phyloP scores from a whole-genome alignment of 2,329 filamentous ascomycete species.

The Nannizziopsis arthrosporioides region DNA sequence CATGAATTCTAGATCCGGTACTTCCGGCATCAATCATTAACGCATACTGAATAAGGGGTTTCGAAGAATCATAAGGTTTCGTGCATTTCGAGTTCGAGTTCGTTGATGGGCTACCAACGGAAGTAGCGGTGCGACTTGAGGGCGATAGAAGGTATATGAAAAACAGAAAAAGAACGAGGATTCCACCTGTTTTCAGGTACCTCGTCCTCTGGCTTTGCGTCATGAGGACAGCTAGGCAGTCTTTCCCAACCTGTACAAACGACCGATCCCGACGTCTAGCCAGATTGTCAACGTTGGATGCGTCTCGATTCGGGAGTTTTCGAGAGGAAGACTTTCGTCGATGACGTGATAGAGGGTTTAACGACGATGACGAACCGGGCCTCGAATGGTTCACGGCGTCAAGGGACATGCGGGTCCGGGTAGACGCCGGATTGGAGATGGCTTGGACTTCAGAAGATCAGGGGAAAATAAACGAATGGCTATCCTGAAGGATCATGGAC shows the following conservation, averaged over 20 bases:
- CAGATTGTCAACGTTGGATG: constrained; percentile 31
- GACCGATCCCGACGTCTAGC: constrained; percentile 5
- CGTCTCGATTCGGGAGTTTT: background rate
- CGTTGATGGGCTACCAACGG: background rate
- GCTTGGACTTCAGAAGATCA: background rate
- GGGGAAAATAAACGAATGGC: constrained; percentile 11
- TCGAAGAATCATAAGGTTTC: constrained; percentile 71
- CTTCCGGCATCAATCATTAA: constrained; percentile 98
- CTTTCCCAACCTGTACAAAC: constrained; percentile 19
- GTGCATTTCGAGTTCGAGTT: constrained; percentile 60
- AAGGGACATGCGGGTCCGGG: constrained; percentile 43
- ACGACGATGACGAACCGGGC: constrained; percentile 43
- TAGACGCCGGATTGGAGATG: constrained; percentile 15
- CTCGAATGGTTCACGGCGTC: constrained; percentile 40
- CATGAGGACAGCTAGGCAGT: constrained; percentile 37
- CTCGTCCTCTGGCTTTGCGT: constrained; percentile 50
- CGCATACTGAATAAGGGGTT: constrained; percentile 92
- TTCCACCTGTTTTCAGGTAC: constrained; percentile 50
- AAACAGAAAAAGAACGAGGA: constrained; percentile 47
- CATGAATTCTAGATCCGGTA: constrained; percentile 94
- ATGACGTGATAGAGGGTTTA: constrained; percentile 35
- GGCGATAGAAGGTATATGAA: constrained; percentile 46
- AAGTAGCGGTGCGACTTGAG: constrained; percentile 19
- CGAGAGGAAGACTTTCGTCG: constrained; percentile 44
- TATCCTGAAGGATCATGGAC: constrained; percentile 3